Conservation (phyloP, 257 asterid genomes). For the Knoxia roxburghii region DNA sequence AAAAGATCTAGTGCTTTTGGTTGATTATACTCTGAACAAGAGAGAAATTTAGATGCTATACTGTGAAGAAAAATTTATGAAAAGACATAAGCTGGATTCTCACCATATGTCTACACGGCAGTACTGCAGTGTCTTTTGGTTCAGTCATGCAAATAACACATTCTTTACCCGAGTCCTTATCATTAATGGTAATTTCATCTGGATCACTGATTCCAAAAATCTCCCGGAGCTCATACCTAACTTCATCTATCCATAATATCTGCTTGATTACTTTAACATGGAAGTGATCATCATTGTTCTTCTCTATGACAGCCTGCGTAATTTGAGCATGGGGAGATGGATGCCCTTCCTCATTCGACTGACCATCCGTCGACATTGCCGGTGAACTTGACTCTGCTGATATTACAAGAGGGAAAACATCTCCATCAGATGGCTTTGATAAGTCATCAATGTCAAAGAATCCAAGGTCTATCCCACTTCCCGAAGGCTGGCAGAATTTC, state of each 20-base stretch:
- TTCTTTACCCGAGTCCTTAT: constrained; percentile 70
- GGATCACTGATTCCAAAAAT: constrained; percentile 65
- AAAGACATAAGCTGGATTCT: constrained; percentile 21
- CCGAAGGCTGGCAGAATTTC: constrained; percentile 82
- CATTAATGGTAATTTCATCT: constrained; percentile 41
- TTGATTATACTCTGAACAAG: background rate
- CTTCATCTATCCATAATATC: constrained; percentile 67
- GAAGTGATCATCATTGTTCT: constrained; percentile 44
- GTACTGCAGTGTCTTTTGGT: constrained; percentile 75
- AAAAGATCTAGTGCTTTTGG: background rate
- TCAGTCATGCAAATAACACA: constrained; percentile 96
- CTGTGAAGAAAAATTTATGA: background rate
- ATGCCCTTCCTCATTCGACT: constrained; percentile 20
- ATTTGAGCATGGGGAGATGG: constrained; percentile 63
- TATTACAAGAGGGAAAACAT: constrained; percentile 80
- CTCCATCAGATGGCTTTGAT: constrained; percentile 60
- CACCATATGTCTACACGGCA: constrained; percentile 98
- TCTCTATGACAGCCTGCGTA: constrained; percentile 65
- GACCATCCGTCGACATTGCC: constrained; percentile 23
- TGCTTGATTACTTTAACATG: constrained; percentile 71
- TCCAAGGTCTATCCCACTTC: constrained; percentile 85
- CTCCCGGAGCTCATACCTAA: constrained; percentile 85
- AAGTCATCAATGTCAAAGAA: constrained; percentile 76
- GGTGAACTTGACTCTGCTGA: constrained; percentile 51
- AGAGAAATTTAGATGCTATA: background rate